These are phyloP conservation scores for Asterophora lycoperdoides DNA, from an alignment of 768 basidiomycete species.

Conservation along the genomic window DNA sequence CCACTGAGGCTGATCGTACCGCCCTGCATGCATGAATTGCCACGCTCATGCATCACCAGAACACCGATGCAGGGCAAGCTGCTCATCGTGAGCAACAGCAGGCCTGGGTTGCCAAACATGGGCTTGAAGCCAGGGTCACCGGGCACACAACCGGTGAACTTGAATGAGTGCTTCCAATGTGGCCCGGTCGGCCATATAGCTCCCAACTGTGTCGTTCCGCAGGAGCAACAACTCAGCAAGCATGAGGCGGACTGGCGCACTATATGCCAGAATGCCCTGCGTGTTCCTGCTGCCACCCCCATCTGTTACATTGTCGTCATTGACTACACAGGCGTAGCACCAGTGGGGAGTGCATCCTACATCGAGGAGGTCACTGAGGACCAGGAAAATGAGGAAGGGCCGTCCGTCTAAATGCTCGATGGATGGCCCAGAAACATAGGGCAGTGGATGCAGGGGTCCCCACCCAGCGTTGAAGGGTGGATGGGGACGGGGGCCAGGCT, in stretches of 20 bases:
- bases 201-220: not conserved
- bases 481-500: not conserved
- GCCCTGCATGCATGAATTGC: not conserved
- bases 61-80: not conserved
- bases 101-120: not conserved
- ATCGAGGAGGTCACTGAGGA: not conserved
- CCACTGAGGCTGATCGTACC: not conserved
- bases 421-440: not conserved
- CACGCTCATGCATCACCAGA: not conserved
- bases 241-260: not conserved
- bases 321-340: not conserved
- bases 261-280: not conserved
- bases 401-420: not conserved
- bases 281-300: no score
- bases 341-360: not conserved
- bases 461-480: no score
- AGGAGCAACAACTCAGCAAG: not conserved
- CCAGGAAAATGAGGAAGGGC: no score
- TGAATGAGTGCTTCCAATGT: not conserved
- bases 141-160: not conserved
- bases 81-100: not conserved
- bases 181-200: not conserved
- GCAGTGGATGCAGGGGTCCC: not conserved
- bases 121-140: not conserved
- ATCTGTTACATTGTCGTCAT: not conserved